phyloP scores from a whole-genome alignment of 1,284 basidiomycete species.

The Moniliella sp. region DNA sequence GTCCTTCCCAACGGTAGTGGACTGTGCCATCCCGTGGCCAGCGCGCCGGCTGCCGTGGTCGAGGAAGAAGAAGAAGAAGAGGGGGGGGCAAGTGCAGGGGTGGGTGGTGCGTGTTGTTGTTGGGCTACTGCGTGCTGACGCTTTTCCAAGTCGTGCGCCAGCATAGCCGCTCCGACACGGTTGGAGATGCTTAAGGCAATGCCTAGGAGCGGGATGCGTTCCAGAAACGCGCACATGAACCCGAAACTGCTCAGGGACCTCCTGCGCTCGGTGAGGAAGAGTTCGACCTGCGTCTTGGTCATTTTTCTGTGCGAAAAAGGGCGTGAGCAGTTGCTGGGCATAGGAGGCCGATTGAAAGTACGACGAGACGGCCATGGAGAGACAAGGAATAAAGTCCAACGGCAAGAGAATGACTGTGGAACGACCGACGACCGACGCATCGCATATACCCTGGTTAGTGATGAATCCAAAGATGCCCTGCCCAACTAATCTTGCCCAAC shows the following conservation, averaged over 20 bases:
- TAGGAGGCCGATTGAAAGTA: conserved; percentile 13
- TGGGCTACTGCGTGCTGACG: conserved; percentile 12
- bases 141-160: conserved; percentile 32
- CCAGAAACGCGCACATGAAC: conserved; percentile 18
- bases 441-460: too few species aligned
- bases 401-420: conserved; percentile 17
- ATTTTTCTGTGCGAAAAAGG: conserved; percentile 26
- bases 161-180: conserved; percentile 28
- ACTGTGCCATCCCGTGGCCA: too few species aligned
- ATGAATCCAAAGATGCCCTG: too few species aligned
- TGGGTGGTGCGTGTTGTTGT: too few species aligned
- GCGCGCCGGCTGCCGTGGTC: neutral
- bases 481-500: too few species aligned
- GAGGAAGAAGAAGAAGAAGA: neutral
- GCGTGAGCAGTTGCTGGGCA: conserved; percentile 9
- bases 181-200: conserved; percentile 25
- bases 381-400: conserved; percentile 21
- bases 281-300: conserved; percentile 18
- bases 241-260: conserved; percentile 22
- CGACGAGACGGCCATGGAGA: conserved; percentile 1
- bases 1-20: too few species aligned
- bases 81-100: neutral
- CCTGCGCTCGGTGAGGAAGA: conserved; percentile 27
- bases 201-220: conserved; percentile 23
- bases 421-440: too few species aligned